Evolutionary conservation across 768 basidiomycete species (phyloP), one percentile per base, ranked within the genome.

Genomic region (Lactarius tabidus): DNA sequence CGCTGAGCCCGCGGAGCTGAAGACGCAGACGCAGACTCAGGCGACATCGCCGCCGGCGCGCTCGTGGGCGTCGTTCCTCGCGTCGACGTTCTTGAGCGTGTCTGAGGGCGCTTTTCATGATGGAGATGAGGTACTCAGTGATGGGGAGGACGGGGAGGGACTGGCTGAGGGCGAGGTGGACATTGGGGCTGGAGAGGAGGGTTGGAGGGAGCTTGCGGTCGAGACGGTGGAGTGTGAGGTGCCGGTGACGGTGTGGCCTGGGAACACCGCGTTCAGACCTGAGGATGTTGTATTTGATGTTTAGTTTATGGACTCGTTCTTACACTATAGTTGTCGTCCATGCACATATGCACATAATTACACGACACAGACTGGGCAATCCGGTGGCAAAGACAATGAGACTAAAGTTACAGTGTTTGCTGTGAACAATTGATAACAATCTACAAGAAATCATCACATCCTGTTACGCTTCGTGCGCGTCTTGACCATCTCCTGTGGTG

Each of bases 201-300:
- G 82, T 0, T 93, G 90, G 91, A 71, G 71, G 60, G 86, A 87
- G 64, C 82, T 90, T 14, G 79, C 75, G 71, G 81, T 89, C 29
- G 95, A 98, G 81, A 91, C 88, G 65, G 93, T 98, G 20, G 96
- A 97, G 75, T 97, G 95, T 71, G 91, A 95, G 74, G 90, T 98
- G 51, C 92, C 93, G 23, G 84, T 98, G 63, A 85, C 76, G 69
- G 89, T 97, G 1, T 95, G 89, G 83, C 88, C 94, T 14, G 92
- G 92, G 52, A 94, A 93, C 76, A 95, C 92, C 5, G 89, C 87
- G 52, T 94, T 91, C 76, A 88, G 85, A 75, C 85, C 91, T 4
- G 79, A 83, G 72, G 87, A 91, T 67, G 87, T 92, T 9, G 85
- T 90, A 33, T 91, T 92, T 73, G 87, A 88, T 72, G 86, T 91